Conservation (phyloP, 2,329 filamentous ascomycete genomes). For the Fragosphaeria purpurea region DNA sequence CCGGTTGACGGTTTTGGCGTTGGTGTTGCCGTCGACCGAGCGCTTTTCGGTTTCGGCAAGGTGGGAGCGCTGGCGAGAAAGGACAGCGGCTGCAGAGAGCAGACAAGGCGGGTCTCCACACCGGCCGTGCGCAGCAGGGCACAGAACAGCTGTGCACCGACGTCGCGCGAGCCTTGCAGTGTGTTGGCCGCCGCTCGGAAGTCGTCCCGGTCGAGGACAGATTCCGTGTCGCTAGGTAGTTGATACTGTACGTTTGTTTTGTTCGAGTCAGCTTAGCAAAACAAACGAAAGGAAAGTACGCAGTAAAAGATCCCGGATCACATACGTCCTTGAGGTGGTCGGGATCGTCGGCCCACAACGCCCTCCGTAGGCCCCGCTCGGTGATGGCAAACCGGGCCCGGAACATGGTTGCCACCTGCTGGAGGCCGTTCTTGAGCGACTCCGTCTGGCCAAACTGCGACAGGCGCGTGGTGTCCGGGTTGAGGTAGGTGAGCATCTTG, state of each 20-base stretch:
- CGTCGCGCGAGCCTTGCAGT: conserved; percentile 73
- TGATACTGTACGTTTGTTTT: conserved; percentile 32
- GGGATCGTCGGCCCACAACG: conserved; percentile 65
- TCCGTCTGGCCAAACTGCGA: conserved; percentile 68
- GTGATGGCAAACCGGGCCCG: conserved; percentile 60
- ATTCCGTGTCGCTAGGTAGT: conserved; percentile 54
- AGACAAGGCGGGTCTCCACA: conserved; percentile 73
- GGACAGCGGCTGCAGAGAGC: conserved; percentile 75
- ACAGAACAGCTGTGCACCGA: conserved; percentile 86
- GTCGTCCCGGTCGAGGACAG: conserved; percentile 57
- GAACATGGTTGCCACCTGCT: conserved; percentile 58
- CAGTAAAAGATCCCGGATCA: neutral
- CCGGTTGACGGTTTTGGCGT: conserved; percentile 24
- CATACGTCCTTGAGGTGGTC: conserved; percentile 50
- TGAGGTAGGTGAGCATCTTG: conserved; percentile 57
- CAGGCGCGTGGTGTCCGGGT: conserved; percentile 49
- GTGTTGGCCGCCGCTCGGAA: conserved; percentile 61
- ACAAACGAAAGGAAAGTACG: too few relatives aligned
- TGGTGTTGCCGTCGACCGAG: conserved; percentile 15
- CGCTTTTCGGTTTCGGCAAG: conserved; percentile 31
- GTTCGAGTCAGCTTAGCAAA: too few relatives aligned
- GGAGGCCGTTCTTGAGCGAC: conserved; percentile 70
- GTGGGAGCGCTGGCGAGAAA: conserved; percentile 48
- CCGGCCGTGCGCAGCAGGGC: conserved; percentile 75
- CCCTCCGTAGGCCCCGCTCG: conserved; percentile 56